Evolutionary conservation across 1,284 basidiomycete species (phyloP), one percentile per base, ranked within the genome.

Genomic region (Pseudozyma pruni): DNA sequence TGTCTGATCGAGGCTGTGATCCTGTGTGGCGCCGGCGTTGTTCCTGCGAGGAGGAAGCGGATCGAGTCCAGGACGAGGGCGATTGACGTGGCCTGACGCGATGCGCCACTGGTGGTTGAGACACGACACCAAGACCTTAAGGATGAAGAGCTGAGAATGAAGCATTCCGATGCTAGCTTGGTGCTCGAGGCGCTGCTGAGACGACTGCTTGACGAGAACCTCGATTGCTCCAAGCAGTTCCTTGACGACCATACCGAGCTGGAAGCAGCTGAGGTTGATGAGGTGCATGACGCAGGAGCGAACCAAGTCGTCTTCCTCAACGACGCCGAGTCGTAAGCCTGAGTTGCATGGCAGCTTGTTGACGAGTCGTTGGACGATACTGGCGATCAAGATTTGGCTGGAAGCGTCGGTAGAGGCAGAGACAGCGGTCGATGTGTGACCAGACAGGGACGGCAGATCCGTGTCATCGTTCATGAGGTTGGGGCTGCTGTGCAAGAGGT

Each of bases 121-220:
- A 87, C 88, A 79, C 87, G 86, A 32, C 9, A 90, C 87, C 17
- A 97, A 84, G 37, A 95, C 88, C 83, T 95, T 93, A 72, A 96
- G 86, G 27, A 96, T 84, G 76, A 93, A 93, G 1, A 96, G 86
- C 81, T 95, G 92, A 0, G 93, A 95, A 78, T 95, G 92, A 8
- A 95, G 86, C 47, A 90, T 87, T 31, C 69, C 70, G 29, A 78
- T 55, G 45, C 56, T 58, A 17, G 71, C 49, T 41, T 75, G 63
- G 4, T 74, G 76, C 34, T 78, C 78, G 84, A 84, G 23, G 80
- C 53, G 51, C 54, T 68, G 64, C 43, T 68, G 70, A 14, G 51
- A 43, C 9, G 63, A 39, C 33, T 64, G 64, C 48, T 71, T 76
- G 55, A 74, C 67, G n/a, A 80, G 58, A 23, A 58, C 37, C 20